Percentiles rank a stretch among this genome's conserved stretches.
Evolutionary conservation across 2,329 filamentous ascomycete species (phyloP).

Genomic region (Waltergamsia citrina): DNA sequence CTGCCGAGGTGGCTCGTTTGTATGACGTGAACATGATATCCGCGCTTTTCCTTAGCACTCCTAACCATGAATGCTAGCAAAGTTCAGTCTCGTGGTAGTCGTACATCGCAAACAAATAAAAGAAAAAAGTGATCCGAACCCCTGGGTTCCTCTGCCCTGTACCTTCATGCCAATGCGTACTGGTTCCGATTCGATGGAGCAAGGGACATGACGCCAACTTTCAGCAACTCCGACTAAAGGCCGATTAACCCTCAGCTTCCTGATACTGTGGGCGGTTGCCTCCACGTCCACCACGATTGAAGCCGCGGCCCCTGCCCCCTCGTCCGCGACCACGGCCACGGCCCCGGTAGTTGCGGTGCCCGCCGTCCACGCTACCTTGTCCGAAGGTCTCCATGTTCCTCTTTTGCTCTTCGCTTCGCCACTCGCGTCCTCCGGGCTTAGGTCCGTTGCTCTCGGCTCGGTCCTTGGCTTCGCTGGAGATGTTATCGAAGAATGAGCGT

Average conservation of each 20-base stretch:
- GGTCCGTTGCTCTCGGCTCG: conserved; percentile 62
- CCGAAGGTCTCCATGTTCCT: conserved; percentile 98
- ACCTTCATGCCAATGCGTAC: background rate
- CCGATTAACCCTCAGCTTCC: conserved; percentile 11
- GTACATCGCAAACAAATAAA: background rate
- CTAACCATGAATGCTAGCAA: background rate
- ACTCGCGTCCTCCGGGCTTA: conserved; percentile 71
- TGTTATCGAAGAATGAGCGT: conserved; percentile 94
- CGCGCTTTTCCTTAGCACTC: background rate
- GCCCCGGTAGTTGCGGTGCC: conserved; percentile 69
- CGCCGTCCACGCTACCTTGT: conserved; percentile 84
- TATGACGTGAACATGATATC: too few relatives aligned
- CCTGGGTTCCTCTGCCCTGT: background rate
- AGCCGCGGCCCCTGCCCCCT: conserved; percentile 29
- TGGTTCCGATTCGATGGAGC: too few relatives aligned
- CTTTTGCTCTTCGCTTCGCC: conserved; percentile 85
- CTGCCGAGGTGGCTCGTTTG: too few relatives aligned
- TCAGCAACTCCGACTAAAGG: too few relatives aligned
- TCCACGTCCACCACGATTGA: conserved; percentile 26
- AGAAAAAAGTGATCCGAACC: conserved; percentile 12
- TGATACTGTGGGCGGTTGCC: conserved; percentile 23
- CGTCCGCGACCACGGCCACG: conserved; percentile 61
- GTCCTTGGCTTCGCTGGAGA: conserved; percentile 88
- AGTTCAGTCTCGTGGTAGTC: background rate
- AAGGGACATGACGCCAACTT: too few relatives aligned